Evolutionary conservation across 2,329 filamentous ascomycete genomes (phyloP).

Genomic region (Ceratocystis colombiana): DNA sequence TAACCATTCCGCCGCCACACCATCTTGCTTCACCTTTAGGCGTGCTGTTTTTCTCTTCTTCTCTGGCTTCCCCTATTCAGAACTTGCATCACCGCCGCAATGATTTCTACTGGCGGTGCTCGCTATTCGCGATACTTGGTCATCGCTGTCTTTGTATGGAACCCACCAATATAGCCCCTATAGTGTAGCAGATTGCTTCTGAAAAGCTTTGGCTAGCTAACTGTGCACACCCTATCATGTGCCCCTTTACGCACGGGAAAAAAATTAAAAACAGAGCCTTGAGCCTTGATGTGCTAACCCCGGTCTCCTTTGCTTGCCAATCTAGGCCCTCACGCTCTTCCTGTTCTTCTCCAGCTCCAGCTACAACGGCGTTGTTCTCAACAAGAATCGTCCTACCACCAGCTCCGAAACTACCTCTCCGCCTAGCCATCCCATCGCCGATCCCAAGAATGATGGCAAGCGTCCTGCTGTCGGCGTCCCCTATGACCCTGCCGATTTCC

Average conservation of each 20-base stretch:
- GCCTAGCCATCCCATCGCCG: constrained; percentile 22
- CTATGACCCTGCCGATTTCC: constrained; percentile 37
- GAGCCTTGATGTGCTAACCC: constrained; percentile 26
- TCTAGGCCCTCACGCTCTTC: constrained; percentile 57
- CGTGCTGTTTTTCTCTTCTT: constrained; percentile 9
- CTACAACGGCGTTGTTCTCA: constrained; percentile 34
- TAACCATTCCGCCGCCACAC: not conserved
- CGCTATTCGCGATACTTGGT: constrained; percentile 69
- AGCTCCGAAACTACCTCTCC: constrained; percentile 25
- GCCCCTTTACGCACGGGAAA: constrained; percentile 11
- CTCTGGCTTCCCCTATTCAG: not conserved
- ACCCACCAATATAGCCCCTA: not conserved
- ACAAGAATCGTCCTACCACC: constrained; percentile 28
- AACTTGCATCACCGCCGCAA: constrained; percentile 28
- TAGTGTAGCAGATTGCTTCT: not conserved
- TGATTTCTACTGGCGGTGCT: constrained; percentile 57
- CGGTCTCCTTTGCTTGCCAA: constrained; percentile 26
- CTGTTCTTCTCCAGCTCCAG: constrained; percentile 65
- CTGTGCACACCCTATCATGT: not conserved
- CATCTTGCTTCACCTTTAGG: not conserved
- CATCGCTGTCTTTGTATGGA: constrained; percentile 69
- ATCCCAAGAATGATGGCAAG: constrained; percentile 26
- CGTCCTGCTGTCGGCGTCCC: constrained; percentile 30
- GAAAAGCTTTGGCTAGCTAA: not conserved
- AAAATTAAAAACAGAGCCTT: too few species aligned